phyloP scores from a whole-genome alignment of 179 eudicot species.

The Carnegiea gigantea region DNA sequence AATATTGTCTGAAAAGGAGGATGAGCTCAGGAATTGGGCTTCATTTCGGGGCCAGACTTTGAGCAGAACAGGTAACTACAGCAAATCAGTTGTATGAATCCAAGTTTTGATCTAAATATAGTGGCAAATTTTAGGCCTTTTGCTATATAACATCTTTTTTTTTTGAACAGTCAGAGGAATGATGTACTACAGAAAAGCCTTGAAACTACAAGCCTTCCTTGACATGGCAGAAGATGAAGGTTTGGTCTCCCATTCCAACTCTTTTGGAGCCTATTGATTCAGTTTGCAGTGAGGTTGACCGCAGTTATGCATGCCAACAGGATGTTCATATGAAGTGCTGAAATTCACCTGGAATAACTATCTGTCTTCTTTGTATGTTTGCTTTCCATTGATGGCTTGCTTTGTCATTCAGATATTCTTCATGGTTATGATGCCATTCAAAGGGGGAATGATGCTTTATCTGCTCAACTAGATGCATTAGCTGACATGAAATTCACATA shows the following conservation, averaged over 20 bases:
- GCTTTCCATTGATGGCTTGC: slow-evolving; percentile 4
- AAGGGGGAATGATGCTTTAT: slow-evolving; percentile 62
- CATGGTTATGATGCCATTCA: slow-evolving; percentile 77
- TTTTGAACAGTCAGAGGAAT: slow-evolving; percentile 81
- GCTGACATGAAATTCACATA: slow-evolving; percentile 89
- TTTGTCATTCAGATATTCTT: slow-evolving; percentile 62
- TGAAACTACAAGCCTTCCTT: slow-evolving; percentile 93
- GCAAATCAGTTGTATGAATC: not conserved
- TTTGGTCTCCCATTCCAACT: slow-evolving; percentile 30
- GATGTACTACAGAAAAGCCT: slow-evolving; percentile 96
- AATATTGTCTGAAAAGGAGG: slow-evolving; percentile 36
- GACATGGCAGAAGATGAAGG: slow-evolving; percentile 97
- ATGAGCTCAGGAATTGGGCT: slow-evolving; percentile 85
- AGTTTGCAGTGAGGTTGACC: not conserved
- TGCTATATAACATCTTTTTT: slow-evolving; percentile 12
- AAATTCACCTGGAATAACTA: no score
- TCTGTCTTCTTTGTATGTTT: not conserved
- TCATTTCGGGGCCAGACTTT: slow-evolving; percentile 92
- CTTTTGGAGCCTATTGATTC: slow-evolving; percentile 7
- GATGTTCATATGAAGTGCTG: not conserved
- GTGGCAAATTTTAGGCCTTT: not conserved
- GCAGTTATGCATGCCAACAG: not conserved
- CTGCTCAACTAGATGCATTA: slow-evolving; percentile 89
- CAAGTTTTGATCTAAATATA: not conserved
- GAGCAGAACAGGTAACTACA: slow-evolving; percentile 71